Conservation (phyloP, 768 basidiomycete genomes). For the Suillus cothurnatus region DNA sequence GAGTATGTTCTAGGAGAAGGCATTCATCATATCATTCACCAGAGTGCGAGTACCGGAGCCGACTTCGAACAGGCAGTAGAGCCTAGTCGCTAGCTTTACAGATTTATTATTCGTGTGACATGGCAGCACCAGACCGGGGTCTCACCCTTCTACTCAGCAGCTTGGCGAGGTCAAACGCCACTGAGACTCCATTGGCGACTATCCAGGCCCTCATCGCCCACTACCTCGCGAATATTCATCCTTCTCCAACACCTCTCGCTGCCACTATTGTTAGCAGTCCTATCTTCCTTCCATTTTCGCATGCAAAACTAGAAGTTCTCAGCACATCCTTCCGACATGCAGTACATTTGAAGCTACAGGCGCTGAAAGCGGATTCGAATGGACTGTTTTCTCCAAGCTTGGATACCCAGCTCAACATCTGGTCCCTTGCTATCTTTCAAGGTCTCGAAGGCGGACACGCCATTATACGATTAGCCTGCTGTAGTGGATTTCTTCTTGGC, state of each 20-base stretch:
- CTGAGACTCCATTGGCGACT: slow-evolving; percentile 19
- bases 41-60: neutral
- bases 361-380: slow-evolving; percentile 31
- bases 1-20: neutral
- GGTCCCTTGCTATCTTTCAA: slow-evolving; percentile 52
- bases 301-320: slow-evolving; percentile 30
- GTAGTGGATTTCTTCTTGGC: slow-evolving; percentile 65
- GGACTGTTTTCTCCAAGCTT: slow-evolving; percentile 36
- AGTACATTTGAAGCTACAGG: slow-evolving; percentile 28
- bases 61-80: no score
- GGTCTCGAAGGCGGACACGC: slow-evolving; percentile 71
- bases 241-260: slow-evolving; percentile 35
- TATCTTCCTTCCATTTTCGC: slow-evolving; percentile 32
- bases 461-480: slow-evolving; percentile 60
- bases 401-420: slow-evolving; percentile 46
- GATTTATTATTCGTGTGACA: neutral
- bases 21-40: neutral
- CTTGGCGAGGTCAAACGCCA: slow-evolving; percentile 23
- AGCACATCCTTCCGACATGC: slow-evolving; percentile 33
- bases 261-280: slow-evolving; percentile 34
- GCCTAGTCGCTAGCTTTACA: neutral
- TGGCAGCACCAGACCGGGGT: slow-evolving; percentile 17
- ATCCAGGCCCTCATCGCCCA: slow-evolving; percentile 31
- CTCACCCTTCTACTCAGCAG: slow-evolving; percentile 28
- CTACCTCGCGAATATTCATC: slow-evolving; percentile 29